phyloP scores from a whole-genome alignment of 805 yeast genomes.

The Huiozyma naganishii region DNA sequence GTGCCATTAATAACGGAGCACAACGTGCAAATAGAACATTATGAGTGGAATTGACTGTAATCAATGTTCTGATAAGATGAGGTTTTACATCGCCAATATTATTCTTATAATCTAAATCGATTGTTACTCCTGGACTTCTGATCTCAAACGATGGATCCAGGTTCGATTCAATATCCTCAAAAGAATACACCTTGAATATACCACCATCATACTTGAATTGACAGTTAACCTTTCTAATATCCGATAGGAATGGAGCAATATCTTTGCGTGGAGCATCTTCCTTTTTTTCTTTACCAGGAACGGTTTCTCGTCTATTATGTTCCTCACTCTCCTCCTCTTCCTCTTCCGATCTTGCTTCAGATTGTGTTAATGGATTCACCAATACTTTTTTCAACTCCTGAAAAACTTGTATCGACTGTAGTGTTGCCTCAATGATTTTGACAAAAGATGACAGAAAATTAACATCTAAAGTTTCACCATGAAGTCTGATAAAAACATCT shows the following conservation, averaged over 20 bases:
- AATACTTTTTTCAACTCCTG: conserved; percentile 25
- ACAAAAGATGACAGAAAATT: conserved; percentile 49
- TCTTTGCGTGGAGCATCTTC: conserved; percentile 1
- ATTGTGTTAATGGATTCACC: conserved; percentile 4
- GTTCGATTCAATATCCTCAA: conserved; percentile 32
- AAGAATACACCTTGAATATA: conserved; percentile 33
- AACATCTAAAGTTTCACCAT: conserved; percentile 64
- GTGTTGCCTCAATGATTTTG: conserved; percentile 40
- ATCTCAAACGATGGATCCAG: conserved; percentile 43
- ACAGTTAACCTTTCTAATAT: conserved; percentile 36
- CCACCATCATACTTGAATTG: conserved; percentile 61
- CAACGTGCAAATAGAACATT: conserved; percentile 64
- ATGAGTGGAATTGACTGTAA: conserved; percentile 41
- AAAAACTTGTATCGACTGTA: conserved; percentile 37
- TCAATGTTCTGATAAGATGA: conserved; percentile 21
- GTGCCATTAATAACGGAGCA: conserved; percentile 63
- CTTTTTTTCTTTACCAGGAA: not conserved
- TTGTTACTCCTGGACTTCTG: conserved; percentile 64
- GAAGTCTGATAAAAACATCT: conserved; percentile 39
- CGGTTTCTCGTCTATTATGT: conserved; percentile 1
- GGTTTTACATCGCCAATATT: conserved; percentile 8
- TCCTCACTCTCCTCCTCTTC: not conserved
- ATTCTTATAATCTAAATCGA: conserved; percentile 41
- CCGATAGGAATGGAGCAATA: conserved; percentile 16
- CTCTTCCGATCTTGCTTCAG: conserved; percentile 1